Conservation (phyloP, 352 stramenopile species). For the Phytophthora europaea region DNA sequence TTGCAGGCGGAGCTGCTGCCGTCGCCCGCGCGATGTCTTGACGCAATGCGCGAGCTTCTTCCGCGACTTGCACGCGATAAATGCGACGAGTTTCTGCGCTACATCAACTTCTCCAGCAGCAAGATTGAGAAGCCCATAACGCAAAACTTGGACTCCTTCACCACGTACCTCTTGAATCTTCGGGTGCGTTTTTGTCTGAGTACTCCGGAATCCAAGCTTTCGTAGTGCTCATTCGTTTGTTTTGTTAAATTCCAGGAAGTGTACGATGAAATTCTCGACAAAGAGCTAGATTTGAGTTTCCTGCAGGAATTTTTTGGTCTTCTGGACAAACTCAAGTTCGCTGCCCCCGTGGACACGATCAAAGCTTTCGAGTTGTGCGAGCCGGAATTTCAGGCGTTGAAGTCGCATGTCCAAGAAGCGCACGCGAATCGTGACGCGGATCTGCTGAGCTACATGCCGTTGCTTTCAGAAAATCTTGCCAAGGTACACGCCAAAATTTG, state of each 20-base stretch:
- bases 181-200: slow-evolving; percentile 31
- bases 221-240: not conserved
- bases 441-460: slow-evolving; percentile 36
- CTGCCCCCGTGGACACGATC: slow-evolving; percentile 32
- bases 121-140: slow-evolving; percentile 62
- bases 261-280: slow-evolving; percentile 53
- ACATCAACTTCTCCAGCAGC: slow-evolving; percentile 42
- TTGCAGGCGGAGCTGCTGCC: slow-evolving; percentile 53
- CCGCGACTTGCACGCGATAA: slow-evolving; percentile 54
- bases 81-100: slow-evolving; percentile 58
- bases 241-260: slow-evolving; percentile 43
- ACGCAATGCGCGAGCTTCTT: slow-evolving; percentile 47
- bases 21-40: slow-evolving; percentile 52
- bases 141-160: slow-evolving; percentile 49
- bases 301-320: slow-evolving; percentile 52
- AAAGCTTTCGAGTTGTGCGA: slow-evolving; percentile 51
- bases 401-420: slow-evolving; percentile 42
- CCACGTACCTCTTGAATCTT: slow-evolving; percentile 64
- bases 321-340: slow-evolving; percentile 46
- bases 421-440: slow-evolving; percentile 41
- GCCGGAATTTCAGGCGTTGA: slow-evolving; percentile 56
- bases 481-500: slow-evolving; percentile 10
- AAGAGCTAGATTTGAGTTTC: slow-evolving; percentile 61
- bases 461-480: slow-evolving; percentile 31
- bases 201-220: not conserved